These are phyloP conservation scores for Tuber calosporum DNA, from an alignment of 495 filamentous ascomycete genomes.

Conservation along the genomic window DNA sequence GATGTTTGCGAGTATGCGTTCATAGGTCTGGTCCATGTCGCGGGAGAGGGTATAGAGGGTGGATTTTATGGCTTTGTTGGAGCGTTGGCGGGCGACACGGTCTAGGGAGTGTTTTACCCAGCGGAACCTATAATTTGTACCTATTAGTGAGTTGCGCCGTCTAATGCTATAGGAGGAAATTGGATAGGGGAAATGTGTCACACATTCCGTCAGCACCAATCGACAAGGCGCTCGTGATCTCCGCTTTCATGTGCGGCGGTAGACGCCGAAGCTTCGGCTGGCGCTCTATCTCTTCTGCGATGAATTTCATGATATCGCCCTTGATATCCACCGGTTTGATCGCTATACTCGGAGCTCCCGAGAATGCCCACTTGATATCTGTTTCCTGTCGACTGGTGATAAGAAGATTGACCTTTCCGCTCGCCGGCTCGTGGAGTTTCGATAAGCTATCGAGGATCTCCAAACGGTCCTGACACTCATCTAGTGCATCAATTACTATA, in stretches of 20 bases:
- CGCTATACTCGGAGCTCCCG: conserved; percentile 1
- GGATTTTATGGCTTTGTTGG: conserved; percentile 4
- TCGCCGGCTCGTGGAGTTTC: not conserved
- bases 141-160: not conserved
- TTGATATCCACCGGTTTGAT: conserved; percentile 20
- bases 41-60: conserved; percentile 3
- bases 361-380: conserved; percentile 14
- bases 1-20: conserved; percentile 6
- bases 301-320: conserved; percentile 17
- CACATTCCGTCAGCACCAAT: not conserved
- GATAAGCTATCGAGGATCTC: not conserved
- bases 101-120: conserved; percentile 45
- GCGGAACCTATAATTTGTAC: conserved; percentile 43
- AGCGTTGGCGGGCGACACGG: not conserved
- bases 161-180: not conserved
- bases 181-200: not conserved
- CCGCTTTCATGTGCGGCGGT: not conserved
- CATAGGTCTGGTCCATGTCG: conserved; percentile 20
- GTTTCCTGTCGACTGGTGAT: conserved; percentile 17
- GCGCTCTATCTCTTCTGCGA: conserved; percentile 4
- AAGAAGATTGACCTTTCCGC: not conserved
- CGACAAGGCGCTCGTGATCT: not conserved
- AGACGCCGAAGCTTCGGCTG: not conserved
- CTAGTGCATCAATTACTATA: not conserved
- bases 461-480: not conserved